Evolutionary conservation across 352 stramenopile genomes (phyloP).

Genomic region (Globisporangium acanthophoron): DNA sequence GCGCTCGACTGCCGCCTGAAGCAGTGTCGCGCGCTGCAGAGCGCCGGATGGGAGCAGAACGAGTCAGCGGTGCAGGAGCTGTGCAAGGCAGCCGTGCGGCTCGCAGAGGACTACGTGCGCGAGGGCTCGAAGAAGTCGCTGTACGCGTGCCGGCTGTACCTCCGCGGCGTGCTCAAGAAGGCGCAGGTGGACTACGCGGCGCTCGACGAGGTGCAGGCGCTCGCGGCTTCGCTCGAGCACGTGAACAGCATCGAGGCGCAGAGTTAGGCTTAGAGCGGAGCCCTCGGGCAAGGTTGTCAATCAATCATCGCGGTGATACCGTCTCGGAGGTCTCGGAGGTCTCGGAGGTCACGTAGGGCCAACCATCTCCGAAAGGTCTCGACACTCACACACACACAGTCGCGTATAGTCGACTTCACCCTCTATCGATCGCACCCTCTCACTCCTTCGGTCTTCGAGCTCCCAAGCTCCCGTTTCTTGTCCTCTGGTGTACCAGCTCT

Average conservation of each 20-base stretch:
- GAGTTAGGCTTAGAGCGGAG: conserved; percentile 16
- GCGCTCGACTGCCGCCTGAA: conserved; percentile 77
- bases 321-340: neutral
- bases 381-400: too few relatives aligned
- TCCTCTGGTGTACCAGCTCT: too few relatives aligned
- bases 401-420: too few relatives aligned
- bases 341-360: neutral
- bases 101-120: conserved; percentile 59
- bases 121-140: conserved; percentile 76
- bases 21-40: conserved; percentile 66
- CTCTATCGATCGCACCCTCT: too few relatives aligned
- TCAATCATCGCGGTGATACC: neutral
- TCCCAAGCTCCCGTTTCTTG: too few relatives aligned
- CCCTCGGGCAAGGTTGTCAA: neutral
- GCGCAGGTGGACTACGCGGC: conserved; percentile 61
- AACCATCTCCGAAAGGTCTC: too few relatives aligned
- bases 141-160: conserved; percentile 71
- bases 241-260: conserved; percentile 50
- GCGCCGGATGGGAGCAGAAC: conserved; percentile 65
- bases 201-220: conserved; percentile 35
- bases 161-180: conserved; percentile 74
- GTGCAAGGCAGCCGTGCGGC: conserved; percentile 41
- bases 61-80: conserved; percentile 50
- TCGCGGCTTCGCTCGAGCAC: conserved; percentile 44
- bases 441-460: too few relatives aligned